Base-by-base conservation (phyloP, 2,329 filamentous ascomycete species). In the Paramyrothecium roridum region DNA sequence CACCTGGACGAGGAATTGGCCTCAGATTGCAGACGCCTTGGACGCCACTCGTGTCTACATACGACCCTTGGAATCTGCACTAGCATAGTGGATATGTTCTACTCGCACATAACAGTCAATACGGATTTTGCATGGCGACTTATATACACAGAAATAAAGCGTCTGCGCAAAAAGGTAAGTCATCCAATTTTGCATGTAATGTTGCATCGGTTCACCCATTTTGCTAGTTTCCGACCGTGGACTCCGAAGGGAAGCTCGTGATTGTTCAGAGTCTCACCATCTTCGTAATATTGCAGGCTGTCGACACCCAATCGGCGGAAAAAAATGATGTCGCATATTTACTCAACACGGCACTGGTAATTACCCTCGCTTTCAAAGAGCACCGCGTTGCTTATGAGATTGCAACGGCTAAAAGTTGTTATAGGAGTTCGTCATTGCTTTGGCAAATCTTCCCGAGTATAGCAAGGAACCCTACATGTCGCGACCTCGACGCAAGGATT, bases 21-120 rank as follows among this genome's bases (percentile, higher is more conserved):
- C 17, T 40, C 49, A 8, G 23, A 13, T 17, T 55, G 54, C 19
- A 17, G 12, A 7, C 23, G 16, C 8, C 22, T 16, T 20, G 49
- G 50, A 20, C 3, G 26, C 6, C 54, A 55, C 20, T 8, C 40
- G 13, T 55, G 54, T 43, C 50, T 55, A 11, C 50, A 20, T 21
- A 45, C 47, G 23, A 52, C 20, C 26, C 52, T 54, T 11, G 55
- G 45, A 46, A 53, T 51, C 21, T 58, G 56, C 12, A 49, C 26
- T 12, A 43, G 48, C 45, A 23, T 55, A 12, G 54, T 55, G 19
- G 16, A 52, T 7, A 48, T 55, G 50, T 55, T 55, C 30, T 52
- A 55, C 30, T 21, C 37, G 13, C 6, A 45, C 12, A 52, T 17
- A 23, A n/a, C 19, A 23, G 43, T 22, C n/a, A 37, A 49, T n/a